Evolutionary conservation across 345 rosid species (phyloP).

Genomic region (Moricandia arvensis): DNA sequence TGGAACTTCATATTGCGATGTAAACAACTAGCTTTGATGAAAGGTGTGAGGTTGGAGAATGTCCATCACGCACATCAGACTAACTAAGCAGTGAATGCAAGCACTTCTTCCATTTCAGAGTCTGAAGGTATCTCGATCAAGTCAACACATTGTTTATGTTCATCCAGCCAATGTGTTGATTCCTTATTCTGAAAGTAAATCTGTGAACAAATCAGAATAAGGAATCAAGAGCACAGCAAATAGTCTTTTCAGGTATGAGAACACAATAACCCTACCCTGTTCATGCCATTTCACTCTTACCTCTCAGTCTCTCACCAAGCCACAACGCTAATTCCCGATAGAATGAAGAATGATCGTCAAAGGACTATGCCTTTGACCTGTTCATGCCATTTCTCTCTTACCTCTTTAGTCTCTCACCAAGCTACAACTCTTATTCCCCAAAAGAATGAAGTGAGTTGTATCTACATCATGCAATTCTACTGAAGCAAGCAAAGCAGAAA

Average conservation of each 20-base stretch:
- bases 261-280: background rate
- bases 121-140: background rate
- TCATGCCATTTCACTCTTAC: conserved; percentile 11
- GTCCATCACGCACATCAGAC: background rate
- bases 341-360: background rate
- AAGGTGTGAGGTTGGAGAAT: conserved; percentile 8
- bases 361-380: background rate
- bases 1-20: background rate
- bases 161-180: background rate
- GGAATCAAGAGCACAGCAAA: conserved; percentile 6
- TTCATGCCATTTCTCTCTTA: too few relatives aligned
- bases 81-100: background rate
- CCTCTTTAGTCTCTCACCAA: too few relatives aligned
- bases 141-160: background rate
- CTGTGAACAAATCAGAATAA: conserved; percentile 4
- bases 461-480: conserved; percentile 9
- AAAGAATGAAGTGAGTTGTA: too few relatives aligned
- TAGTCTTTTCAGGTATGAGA: background rate
- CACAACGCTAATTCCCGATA: conserved; percentile 2
- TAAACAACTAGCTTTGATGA: background rate
- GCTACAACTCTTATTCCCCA: too few relatives aligned
- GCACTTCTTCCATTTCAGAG: background rate
- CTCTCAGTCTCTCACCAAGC: background rate
- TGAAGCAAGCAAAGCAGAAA: background rate
- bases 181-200: conserved; percentile 8